Evolutionary conservation across 1,139 yeast species (phyloP).

Genomic region (Blastobotrys indianensis): DNA sequence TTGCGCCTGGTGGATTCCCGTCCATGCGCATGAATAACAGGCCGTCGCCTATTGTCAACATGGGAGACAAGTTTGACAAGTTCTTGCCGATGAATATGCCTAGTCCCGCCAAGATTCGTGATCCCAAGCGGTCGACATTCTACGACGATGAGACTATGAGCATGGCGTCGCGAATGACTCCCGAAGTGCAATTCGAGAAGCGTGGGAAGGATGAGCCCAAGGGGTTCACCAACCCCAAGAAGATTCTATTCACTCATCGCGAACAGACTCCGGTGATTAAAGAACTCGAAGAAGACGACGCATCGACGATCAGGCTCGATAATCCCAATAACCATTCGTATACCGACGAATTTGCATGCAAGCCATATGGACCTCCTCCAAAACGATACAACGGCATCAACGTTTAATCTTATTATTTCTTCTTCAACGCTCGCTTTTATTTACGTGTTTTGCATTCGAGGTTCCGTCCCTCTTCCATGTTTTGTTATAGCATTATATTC

Average conservation of each 20-base stretch:
- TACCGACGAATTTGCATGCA: constrained; percentile 26
- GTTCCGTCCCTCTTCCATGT: too few relatives aligned
- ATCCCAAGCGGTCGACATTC: background rate
- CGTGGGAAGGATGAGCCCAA: constrained; percentile 10
- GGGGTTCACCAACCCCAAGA: constrained; percentile 18
- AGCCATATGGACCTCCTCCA: constrained; percentile 32
- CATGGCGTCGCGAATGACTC: background rate
- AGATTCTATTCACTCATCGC: constrained; percentile 18
- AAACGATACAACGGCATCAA: constrained; percentile 28
- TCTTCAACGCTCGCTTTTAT: too few relatives aligned
- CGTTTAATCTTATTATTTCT: constrained; percentile 12
- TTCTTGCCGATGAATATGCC: constrained; percentile 8
- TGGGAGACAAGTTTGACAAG: constrained; percentile 1
- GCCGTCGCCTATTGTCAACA: background rate
- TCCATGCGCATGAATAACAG: too few relatives aligned
- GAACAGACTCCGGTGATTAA: constrained; percentile 15
- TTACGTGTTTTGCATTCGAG: too few relatives aligned
- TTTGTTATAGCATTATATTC: too few relatives aligned
- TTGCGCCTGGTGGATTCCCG: too few relatives aligned
- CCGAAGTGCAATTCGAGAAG: constrained; percentile 2
- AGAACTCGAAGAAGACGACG: constrained; percentile 10
- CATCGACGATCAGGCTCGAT: background rate
- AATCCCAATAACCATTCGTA: constrained; percentile 15
- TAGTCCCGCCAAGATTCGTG: constrained; percentile 1
- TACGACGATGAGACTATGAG: constrained; percentile 3